Evolutionary conservation across 1,284 basidiomycete species (phyloP).

Genomic region (Xerocomus amazonicus): DNA sequence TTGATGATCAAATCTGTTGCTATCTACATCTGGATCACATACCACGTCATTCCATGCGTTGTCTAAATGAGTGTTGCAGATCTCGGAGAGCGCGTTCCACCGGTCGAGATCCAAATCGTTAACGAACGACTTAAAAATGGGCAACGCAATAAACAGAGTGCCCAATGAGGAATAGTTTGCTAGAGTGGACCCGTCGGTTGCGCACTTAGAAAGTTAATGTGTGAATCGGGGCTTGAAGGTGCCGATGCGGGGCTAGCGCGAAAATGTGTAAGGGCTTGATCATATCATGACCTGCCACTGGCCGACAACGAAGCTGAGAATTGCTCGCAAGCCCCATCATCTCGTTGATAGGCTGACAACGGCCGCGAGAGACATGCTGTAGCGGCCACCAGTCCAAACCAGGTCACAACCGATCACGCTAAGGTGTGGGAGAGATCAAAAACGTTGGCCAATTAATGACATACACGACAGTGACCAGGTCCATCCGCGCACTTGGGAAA

Average conservation of each 20-base stretch:
- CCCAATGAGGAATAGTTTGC: not conserved
- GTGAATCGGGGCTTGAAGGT: not conserved
- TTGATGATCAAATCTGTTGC: slow-evolving; percentile 1
- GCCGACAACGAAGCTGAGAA: too few species aligned
- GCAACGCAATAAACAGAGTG: not conserved
- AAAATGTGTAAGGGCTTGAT: too few species aligned
- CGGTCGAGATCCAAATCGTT: not conserved
- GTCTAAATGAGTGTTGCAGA: not conserved
- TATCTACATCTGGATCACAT: not conserved
- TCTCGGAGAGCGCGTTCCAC: not conserved
- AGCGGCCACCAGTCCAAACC: too few species aligned
- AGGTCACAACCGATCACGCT: not conserved
- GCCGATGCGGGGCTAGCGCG: not conserved
- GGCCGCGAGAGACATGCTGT: too few species aligned
- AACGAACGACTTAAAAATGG: too few species aligned
- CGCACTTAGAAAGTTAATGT: too few species aligned
- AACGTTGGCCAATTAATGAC: not conserved
- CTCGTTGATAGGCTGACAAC: too few species aligned
- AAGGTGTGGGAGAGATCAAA: not conserved
- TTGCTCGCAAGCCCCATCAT: too few species aligned
- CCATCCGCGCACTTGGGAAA: not conserved
- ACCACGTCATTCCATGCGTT: slow-evolving; percentile 4
- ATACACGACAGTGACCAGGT: not conserved
- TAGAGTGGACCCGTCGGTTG: not conserved
- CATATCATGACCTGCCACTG: too few species aligned